These are phyloP conservation scores for Tolypocladium nubicola DNA, from an alignment of 2,329 filamentous ascomycete species.

Conservation along the genomic window DNA sequence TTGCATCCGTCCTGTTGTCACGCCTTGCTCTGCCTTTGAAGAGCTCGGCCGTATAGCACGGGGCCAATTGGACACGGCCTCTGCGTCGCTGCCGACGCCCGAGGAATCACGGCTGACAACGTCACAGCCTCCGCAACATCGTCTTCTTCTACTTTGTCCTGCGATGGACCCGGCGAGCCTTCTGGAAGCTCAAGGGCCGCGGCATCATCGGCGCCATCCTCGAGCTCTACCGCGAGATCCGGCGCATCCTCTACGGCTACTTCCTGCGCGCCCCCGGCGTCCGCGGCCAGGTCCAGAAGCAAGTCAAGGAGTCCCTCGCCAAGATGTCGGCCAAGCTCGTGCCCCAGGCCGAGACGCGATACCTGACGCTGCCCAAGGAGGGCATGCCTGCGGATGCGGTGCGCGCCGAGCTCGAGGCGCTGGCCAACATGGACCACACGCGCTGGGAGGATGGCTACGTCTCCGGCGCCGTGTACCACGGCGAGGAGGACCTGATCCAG, in stretches of 20 bases:
- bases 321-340: conserved; percentile 82
- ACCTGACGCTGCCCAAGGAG: conserved; percentile 68
- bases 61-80: neutral
- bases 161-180: conserved; percentile 68
- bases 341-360: conserved; percentile 58
- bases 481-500: conserved; percentile 68
- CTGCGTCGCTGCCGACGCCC: neutral
- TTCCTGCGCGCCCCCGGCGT: conserved; percentile 84
- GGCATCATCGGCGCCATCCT: conserved; percentile 70
- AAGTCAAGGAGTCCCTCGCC: conserved; percentile 67
- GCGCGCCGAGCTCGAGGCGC: conserved; percentile 63
- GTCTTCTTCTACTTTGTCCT: conserved; percentile 83
- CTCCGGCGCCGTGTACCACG: conserved; percentile 92
- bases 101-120: neutral
- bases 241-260: conserved; percentile 68
- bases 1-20: neutral
- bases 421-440: conserved; percentile 84
- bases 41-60: neutral
- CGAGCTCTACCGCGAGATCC: conserved; percentile 62
- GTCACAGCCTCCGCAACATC: conserved; percentile 60
- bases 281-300: conserved; percentile 71
- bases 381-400: conserved; percentile 75
- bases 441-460: conserved; percentile 95
- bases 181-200: conserved; percentile 81
- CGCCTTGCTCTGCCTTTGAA: neutral